Evolutionary conservation across 1,139 yeast species (phyloP).

Genomic region (Geotrichum histeridarum): DNA sequence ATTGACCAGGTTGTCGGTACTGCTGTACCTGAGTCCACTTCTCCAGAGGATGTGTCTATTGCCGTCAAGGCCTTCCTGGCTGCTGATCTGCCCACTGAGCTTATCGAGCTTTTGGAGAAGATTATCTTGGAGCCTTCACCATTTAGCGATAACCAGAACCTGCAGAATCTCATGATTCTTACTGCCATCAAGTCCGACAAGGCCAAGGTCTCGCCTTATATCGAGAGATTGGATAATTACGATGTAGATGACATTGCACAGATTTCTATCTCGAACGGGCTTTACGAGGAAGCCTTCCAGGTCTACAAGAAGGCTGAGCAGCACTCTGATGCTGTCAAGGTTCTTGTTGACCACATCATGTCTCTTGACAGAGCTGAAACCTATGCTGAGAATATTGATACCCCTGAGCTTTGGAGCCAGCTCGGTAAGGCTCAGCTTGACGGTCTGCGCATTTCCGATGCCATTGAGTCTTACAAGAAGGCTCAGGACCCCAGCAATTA

Average conservation of each 20-base stretch:
- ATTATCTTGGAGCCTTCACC: constrained; percentile 96
- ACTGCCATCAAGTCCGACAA: constrained; percentile 96
- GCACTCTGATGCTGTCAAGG: constrained; percentile 76
- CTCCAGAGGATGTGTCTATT: constrained; percentile 92
- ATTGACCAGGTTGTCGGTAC: constrained; percentile 92
- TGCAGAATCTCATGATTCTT: constrained; percentile 85
- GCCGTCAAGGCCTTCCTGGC: constrained; percentile 98
- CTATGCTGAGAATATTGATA: constrained; percentile 85
- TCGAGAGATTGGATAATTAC: constrained; percentile 84
- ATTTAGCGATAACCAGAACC: constrained; percentile 87
- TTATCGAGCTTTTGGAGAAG: constrained; percentile 81
- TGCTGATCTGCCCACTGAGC: constrained; percentile 85
- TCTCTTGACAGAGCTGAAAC: constrained; percentile 92
- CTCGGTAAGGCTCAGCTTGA: constrained; percentile 94
- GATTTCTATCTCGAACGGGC: constrained; percentile 80
- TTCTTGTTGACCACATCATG: constrained; percentile 86
- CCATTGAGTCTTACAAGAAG: constrained; percentile 74
- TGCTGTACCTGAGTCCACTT: constrained; percentile 91
- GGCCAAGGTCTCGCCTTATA: constrained; percentile 72
- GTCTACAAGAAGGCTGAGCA: constrained; percentile 82
- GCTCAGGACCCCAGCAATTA: constrained; percentile 90
- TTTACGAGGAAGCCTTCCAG: constrained; percentile 91
- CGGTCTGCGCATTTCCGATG: constrained; percentile 88
- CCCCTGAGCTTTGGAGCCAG: constrained; percentile 90
- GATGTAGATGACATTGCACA: constrained; percentile 94